A percentile compares a stretch with the other conserved stretches of the same genome.
phyloP scores from a whole-genome alignment of 2,329 filamentous ascomycete species.

The Ophiostoma perfectum region DNA sequence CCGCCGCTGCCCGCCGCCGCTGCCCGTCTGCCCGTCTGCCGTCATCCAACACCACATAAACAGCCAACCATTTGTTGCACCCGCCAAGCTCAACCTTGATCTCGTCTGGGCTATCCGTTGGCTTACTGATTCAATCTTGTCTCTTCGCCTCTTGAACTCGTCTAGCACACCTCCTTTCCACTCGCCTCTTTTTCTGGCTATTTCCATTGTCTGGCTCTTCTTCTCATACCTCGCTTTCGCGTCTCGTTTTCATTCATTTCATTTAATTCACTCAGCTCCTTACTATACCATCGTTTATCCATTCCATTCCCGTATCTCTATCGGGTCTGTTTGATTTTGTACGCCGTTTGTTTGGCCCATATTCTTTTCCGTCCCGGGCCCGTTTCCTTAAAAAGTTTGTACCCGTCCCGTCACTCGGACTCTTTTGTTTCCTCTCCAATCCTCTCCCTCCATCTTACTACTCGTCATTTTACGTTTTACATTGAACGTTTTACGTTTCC shows the following conservation, averaged over 20 bases:
- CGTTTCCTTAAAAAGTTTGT: conserved; percentile 18
- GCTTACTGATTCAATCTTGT: background rate
- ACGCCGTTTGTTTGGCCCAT: conserved; percentile 22
- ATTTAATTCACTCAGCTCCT: background rate
- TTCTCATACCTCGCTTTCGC: background rate
- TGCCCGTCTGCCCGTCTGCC: background rate
- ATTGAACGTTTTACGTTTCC: background rate
- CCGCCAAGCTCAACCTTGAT: background rate
- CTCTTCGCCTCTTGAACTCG: background rate
- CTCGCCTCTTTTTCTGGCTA: background rate
- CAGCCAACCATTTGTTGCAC: conserved; percentile 10
- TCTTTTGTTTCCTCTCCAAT: background rate
- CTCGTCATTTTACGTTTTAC: background rate
- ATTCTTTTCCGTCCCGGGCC: conserved; percentile 21
- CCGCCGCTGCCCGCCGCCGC: background rate
- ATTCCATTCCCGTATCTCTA: too few species aligned
- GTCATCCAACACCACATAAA: background rate
- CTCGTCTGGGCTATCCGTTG: background rate
- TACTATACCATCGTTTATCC: too few species aligned
- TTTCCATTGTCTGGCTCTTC: background rate
- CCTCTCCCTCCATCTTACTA: background rate
- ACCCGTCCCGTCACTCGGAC: conserved; percentile 17
- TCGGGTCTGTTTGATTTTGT: conserved; percentile 19
- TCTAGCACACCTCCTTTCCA: background rate
- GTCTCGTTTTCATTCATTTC: background rate